phyloP scores from a whole-genome alignment of 495 filamentous ascomycete genomes.

The Penicillium dipodomyicola region DNA sequence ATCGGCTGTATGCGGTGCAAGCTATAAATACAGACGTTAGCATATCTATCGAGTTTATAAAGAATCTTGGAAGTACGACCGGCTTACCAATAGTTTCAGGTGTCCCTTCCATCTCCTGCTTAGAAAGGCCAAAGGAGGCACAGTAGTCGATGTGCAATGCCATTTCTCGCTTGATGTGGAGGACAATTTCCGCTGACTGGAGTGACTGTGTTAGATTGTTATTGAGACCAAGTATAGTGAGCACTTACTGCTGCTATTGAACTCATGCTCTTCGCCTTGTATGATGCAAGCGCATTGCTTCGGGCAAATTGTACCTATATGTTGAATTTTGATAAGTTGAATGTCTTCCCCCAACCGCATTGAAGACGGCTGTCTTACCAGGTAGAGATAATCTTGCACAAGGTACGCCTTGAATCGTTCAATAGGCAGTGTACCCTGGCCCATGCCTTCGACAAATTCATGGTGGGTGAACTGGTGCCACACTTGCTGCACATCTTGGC shows the following conservation, averaged over 20 bases:
- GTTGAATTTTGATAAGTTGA: neutral
- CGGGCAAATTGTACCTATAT: slow-evolving; percentile 77
- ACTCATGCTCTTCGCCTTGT: slow-evolving; percentile 72
- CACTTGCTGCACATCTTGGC: slow-evolving; percentile 63
- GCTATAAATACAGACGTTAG: slow-evolving; percentile 23
- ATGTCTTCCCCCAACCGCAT: neutral
- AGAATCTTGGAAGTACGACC: neutral
- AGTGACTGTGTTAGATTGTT: slow-evolving; percentile 5
- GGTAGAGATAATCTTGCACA: slow-evolving; percentile 84
- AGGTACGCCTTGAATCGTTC: slow-evolving; percentile 82
- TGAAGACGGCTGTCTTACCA: slow-evolving; percentile 48
- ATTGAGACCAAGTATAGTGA: slow-evolving; percentile 1
- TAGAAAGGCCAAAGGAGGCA: slow-evolving; percentile 71
- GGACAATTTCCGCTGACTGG: slow-evolving; percentile 67
- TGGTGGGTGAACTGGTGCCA: slow-evolving; percentile 79
- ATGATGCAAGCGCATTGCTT: slow-evolving; percentile 77
- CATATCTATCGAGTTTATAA: slow-evolving; percentile 29
- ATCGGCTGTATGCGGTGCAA: slow-evolving; percentile 58
- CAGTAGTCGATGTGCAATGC: slow-evolving; percentile 79
- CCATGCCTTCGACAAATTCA: slow-evolving; percentile 74
- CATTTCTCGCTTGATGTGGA: slow-evolving; percentile 76
- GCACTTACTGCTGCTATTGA: slow-evolving; percentile 62
- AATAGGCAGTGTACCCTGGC: slow-evolving; percentile 65
- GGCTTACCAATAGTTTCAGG: slow-evolving; percentile 70
- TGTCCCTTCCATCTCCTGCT: slow-evolving; percentile 65